Base-by-base conservation (phyloP, 2,329 filamentous ascomycete species). In the Talaromyces sp. region DNA sequence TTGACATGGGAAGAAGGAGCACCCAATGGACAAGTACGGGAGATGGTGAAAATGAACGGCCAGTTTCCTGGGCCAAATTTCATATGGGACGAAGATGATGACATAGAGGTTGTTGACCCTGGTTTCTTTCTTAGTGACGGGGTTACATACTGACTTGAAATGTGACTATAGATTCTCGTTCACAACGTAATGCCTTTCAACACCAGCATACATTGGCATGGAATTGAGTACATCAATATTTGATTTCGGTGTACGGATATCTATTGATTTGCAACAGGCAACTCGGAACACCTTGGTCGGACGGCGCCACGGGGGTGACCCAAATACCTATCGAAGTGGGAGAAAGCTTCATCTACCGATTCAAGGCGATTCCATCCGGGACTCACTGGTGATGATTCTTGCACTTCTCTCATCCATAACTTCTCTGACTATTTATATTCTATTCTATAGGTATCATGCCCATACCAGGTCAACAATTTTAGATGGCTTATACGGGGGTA, bases 401-500 rank as follows among this genome's bases (percentile, higher is more conserved):
- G 22, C 44, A 5, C 13, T 6, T 7, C 19, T 25, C 19, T 10
- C 1, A 11, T 15, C 22, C 4, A 44, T 22, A 8, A 22, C 3
- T 25, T 22, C 3, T 19, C 44, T 47, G 7, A 19, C 13, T 25
- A 2, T 4, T 10, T 10, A 25, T 25, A 25, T 11, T 8, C 1
- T 1, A 19, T 28, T 8, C 2, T 17, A 56, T 7, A 56, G 54
- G 54, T 87, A 86, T 65, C 85, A 87, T 69, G 80, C 82, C 0
- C 85, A 87, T 65, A 75, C 75, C 27, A 71, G 75, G 2, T 78
- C 79, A 2, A 84, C 86, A 62, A 79, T 87, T 11, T 80, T 84
- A 56, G 85, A 88, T 65, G 85, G 85, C 0, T 71, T 85, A 11
- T 84, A 81, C 56, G 85, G 85, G 0, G 72, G 83, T 2, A 80